phyloP scores from a whole-genome alignment of 2,329 filamentous ascomycete species.

The Curvularia hawaiiensis region DNA sequence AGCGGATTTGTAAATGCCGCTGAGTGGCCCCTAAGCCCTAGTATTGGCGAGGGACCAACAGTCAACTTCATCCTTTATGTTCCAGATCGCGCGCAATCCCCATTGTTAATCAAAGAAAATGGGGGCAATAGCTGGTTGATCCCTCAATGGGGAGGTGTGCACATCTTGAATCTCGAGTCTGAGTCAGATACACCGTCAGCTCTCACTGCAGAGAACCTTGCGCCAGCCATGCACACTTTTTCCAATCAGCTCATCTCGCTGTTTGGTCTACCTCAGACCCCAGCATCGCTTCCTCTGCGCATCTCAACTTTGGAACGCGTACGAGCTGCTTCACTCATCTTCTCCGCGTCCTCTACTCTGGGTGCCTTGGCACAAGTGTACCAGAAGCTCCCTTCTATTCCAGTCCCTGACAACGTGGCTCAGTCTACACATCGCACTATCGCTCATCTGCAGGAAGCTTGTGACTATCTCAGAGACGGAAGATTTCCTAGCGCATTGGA shows the following conservation, averaged over 20 bases:
- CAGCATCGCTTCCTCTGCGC: conserved; percentile 78
- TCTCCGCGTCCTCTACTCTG: conserved; percentile 90
- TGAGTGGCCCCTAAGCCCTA: conserved; percentile 95
- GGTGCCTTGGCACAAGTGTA: conserved; percentile 88
- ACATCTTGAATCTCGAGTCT: conserved; percentile 66
- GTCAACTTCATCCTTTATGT: conserved; percentile 96
- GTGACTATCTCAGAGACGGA: conserved; percentile 68
- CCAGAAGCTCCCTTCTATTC: conserved; percentile 82
- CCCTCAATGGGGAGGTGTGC: conserved; percentile 89
- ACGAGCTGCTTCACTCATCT: conserved; percentile 79
- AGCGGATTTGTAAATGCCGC: conserved; percentile 96
- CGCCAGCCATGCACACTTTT: conserved; percentile 85
- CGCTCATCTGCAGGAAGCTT: conserved; percentile 76
- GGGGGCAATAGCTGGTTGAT: conserved; percentile 83
- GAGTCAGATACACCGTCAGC: conserved; percentile 48
- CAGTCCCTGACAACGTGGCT: conserved; percentile 85
- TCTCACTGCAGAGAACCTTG: conserved; percentile 69
- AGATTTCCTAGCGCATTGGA: conserved; percentile 70
- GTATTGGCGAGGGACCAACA: conserved; percentile 89
- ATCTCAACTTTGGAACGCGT: conserved; percentile 86
- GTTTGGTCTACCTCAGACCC: conserved; percentile 80
- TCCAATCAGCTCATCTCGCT: conserved; percentile 88
- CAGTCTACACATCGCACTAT: conserved; percentile 83
- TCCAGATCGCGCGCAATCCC: conserved; percentile 69
- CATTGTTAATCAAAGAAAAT: conserved; percentile 64